Percentiles rank a stretch among this genome's conserved stretches.
phyloP scores from a whole-genome alignment of 495 filamentous ascomycete genomes.

The Lophiostoma macrostomum region DNA sequence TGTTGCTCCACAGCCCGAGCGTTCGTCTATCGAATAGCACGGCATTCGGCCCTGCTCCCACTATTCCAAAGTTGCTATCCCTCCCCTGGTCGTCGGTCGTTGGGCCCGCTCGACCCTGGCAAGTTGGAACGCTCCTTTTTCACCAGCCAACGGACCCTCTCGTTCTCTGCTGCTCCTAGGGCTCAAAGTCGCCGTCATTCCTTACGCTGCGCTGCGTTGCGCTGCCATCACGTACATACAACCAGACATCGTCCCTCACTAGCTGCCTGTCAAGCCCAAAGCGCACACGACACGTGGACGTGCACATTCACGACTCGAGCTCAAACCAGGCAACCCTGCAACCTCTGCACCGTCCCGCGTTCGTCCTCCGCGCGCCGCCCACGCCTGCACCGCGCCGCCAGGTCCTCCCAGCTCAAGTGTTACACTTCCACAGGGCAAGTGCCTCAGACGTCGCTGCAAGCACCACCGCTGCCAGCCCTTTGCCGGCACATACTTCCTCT shows the following conservation, averaged over 20 bases:
- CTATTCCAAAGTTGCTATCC: too few species aligned
- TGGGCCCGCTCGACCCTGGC: too few species aligned
- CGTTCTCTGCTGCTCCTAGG: too few species aligned
- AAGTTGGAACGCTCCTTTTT: too few species aligned
- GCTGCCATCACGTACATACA: too few species aligned
- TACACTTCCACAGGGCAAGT: constrained; percentile 8
- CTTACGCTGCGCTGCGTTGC: too few species aligned
- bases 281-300: constrained; percentile 1
- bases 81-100: too few species aligned
- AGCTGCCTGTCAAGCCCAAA: background rate
- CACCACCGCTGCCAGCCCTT: background rate
- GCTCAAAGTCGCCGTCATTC: too few species aligned
- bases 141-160: too few species aligned
- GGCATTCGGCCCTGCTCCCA: background rate
- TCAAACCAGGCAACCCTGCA: constrained; percentile 14
- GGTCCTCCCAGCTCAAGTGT: constrained; percentile 6
- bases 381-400: background rate
- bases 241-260: too few species aligned
- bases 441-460: constrained; percentile 16
- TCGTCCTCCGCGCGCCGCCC: background rate
- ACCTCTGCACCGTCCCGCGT: background rate
- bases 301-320: constrained; percentile 15
- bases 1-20: too few species aligned
- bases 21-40: background rate
- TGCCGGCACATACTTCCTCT: too few species aligned